These are phyloP conservation scores for Lentinus tigrinus DNA, from an alignment of 768 basidiomycete species.

Conservation along the genomic window DNA sequence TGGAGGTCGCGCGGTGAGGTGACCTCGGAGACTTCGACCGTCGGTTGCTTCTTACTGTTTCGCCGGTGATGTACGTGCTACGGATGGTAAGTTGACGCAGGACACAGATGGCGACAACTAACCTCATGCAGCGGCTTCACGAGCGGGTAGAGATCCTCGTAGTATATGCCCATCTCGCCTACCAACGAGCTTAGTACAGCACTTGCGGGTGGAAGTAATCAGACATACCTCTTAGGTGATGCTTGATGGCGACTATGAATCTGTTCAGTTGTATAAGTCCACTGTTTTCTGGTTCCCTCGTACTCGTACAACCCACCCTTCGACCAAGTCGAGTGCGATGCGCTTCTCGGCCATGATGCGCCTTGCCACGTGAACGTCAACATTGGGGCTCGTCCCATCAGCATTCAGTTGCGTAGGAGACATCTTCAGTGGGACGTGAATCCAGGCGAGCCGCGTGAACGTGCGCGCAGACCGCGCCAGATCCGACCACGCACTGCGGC, in stretches of 20 bases:
- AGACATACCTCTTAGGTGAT: slow-evolving; percentile 52
- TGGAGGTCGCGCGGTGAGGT: slow-evolving; percentile 1
- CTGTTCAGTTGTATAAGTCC: slow-evolving; percentile 28
- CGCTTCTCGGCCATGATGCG: slow-evolving; percentile 62
- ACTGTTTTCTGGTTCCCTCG: not conserved
- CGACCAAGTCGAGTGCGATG: slow-evolving; percentile 55
- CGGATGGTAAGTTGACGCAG: not conserved
- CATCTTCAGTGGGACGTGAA: slow-evolving; percentile 54
- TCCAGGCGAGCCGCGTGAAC: slow-evolving; percentile 56
- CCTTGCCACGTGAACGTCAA: slow-evolving; percentile 37
- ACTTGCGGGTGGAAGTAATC: not conserved
- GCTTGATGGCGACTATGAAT: slow-evolving; percentile 57
- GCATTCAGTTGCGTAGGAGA: slow-evolving; percentile 40
- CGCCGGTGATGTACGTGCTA: slow-evolving; percentile 14
- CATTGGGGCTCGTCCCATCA: slow-evolving; percentile 12
- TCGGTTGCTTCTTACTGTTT: not conserved
- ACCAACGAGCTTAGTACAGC: not conserved
- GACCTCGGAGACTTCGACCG: not conserved
- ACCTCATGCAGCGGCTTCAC: slow-evolving; percentile 58
- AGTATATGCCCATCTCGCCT: slow-evolving; percentile 62
- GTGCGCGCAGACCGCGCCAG: slow-evolving; percentile 50
- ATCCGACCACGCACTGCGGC: slow-evolving; percentile 56
- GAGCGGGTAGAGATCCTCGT: slow-evolving; percentile 59
- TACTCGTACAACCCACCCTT: slow-evolving; percentile 44
- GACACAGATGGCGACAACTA: slow-evolving; percentile 9